Conservation (phyloP, 192 early-diverging fungal species). For the Linnemannia exigua region DNA sequence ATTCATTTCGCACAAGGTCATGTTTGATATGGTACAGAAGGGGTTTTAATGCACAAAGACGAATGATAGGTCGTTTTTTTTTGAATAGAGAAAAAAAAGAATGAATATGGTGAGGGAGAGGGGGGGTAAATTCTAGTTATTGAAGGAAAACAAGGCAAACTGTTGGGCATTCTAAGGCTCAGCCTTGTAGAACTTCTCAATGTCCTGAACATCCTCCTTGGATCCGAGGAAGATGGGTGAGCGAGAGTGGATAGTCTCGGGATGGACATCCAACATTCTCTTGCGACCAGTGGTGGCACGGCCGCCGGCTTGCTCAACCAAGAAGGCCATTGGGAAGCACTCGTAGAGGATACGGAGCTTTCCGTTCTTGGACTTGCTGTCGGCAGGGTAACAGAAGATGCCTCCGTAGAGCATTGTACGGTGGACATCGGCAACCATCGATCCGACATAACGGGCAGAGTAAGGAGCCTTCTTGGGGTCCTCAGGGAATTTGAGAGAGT, state of each 20-base stretch:
- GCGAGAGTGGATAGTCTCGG: constrained; percentile 90
- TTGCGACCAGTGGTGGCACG: constrained; percentile 86
- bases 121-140: not conserved
- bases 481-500: constrained; percentile 89
- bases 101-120: not conserved
- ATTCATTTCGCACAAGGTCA: not conserved
- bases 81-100: not conserved
- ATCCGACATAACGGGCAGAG: constrained; percentile 96
- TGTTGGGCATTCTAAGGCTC: constrained; percentile 24
- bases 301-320: constrained; percentile 97
- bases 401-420: constrained; percentile 93
- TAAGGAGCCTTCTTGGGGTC: constrained; percentile 84
- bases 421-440: constrained; percentile 99
- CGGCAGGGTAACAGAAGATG: constrained; percentile 91
- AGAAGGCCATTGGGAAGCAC: constrained; percentile 98
- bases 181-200: constrained; percentile 77
- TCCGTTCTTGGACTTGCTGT: constrained; percentile 83
- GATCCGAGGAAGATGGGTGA: constrained; percentile 94
- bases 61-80: not conserved
- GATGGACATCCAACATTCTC: constrained; percentile 89
- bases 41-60: constrained; percentile 10
- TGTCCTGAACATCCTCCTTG: constrained; percentile 89
- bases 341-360: constrained; percentile 98
- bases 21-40: not conserved
- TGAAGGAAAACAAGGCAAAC: not conserved